Conservation (phyloP, 108 stramenopile species). For the Fragilaria crotonensis region DNA sequence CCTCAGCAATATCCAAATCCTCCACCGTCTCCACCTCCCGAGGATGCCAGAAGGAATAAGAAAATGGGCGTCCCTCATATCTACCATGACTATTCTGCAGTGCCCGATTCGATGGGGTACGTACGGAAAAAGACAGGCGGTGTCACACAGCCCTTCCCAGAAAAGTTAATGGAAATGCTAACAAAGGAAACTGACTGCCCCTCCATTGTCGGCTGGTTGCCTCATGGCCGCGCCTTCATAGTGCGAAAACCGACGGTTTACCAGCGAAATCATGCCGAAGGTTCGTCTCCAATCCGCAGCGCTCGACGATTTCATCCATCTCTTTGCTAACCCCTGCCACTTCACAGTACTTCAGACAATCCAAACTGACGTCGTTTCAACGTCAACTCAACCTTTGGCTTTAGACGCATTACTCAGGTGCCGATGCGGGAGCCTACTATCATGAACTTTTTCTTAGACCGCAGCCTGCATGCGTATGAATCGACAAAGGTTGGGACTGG, state of each 20-base stretch:
- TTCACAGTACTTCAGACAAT: constrained; percentile 80
- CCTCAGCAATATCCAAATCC: constrained; percentile 4
- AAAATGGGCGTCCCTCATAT: constrained; percentile 48
- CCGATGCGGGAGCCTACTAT: constrained; percentile 65
- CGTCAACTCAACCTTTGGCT: constrained; percentile 91
- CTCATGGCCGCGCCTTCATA: constrained; percentile 81
- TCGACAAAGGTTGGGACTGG: constrained; percentile 85
- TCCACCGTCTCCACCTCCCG: neutral
- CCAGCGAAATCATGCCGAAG: constrained; percentile 74
- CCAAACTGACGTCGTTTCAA: constrained; percentile 75
- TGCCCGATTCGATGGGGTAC: constrained; percentile 37
- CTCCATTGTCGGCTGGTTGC: constrained; percentile 54
- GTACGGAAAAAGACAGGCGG: constrained; percentile 85
- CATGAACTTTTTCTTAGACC: constrained; percentile 78
- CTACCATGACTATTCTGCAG: constrained; percentile 66
- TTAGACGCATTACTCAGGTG: constrained; percentile 83
- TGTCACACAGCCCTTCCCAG: constrained; percentile 81
- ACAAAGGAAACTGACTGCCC: constrained; percentile 36
- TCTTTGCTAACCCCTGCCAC: neutral
- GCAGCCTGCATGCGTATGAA: constrained; percentile 67
- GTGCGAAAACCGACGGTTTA: constrained; percentile 76
- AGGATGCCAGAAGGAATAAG: neutral
- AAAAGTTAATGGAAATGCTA: constrained; percentile 74
- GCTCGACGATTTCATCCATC: neutral
- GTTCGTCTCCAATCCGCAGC: neutral